These are phyloP conservation scores for Vanderwaltozyma verrucispora DNA, from an alignment of 805 yeast species.

Conservation along the genomic window DNA sequence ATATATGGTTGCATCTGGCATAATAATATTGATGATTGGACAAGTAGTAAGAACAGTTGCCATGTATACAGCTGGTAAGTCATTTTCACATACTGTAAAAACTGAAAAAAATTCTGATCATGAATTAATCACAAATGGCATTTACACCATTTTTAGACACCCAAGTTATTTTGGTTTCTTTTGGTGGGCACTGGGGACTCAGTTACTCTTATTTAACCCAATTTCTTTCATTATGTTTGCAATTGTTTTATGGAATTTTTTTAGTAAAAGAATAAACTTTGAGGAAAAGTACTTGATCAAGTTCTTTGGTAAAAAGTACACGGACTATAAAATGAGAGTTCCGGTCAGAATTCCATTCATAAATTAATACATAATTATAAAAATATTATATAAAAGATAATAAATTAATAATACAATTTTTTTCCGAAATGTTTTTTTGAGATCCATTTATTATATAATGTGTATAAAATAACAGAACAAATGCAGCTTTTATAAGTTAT, in stretches of 20 bases:
- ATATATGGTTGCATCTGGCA: conserved; percentile 34
- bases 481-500: not conserved
- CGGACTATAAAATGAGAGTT: conserved; percentile 38
- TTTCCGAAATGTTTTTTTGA: too few species aligned
- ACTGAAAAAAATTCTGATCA: conserved; percentile 44
- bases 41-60: conserved; percentile 63
- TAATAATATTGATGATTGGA: conserved; percentile 39
- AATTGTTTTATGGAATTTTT: conserved; percentile 56
- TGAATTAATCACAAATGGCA: conserved; percentile 58
- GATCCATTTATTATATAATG: not conserved
- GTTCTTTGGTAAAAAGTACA: conserved; percentile 67
- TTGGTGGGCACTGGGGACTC: conserved; percentile 89
- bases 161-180: conserved; percentile 90
- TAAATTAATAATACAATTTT: too few species aligned
- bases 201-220: conserved; percentile 59
- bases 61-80: conserved; percentile 79
- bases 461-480: not conserved
- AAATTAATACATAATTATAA: too few species aligned
- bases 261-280: conserved; percentile 48
- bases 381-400: too few species aligned
- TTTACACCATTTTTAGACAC: conserved; percentile 62
- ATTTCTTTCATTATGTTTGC: conserved; percentile 45
- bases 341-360: conserved; percentile 60
- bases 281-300: conserved; percentile 59
- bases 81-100: conserved; percentile 76